A percentile compares a stretch with the other conserved stretches of the same genome.
Conservation (phyloP, 2,329 filamentous ascomycete species). For the Eutypella sp. region DNA sequence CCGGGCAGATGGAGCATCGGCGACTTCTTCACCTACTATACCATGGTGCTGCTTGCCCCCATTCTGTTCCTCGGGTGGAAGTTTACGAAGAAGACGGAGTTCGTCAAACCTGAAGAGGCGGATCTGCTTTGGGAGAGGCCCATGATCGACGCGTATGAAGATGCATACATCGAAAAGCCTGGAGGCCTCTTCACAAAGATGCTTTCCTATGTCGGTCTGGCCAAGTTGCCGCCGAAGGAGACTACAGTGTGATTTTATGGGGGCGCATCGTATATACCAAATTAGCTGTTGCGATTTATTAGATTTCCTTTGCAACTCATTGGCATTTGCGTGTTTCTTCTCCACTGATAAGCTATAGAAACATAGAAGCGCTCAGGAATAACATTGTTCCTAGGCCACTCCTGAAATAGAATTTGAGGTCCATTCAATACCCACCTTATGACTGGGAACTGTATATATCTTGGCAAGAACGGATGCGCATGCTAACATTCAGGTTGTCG, state of each 20-base stretch:
- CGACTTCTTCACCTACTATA: slow-evolving; percentile 39
- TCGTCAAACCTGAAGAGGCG: slow-evolving; percentile 45
- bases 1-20: slow-evolving; percentile 22
- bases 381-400: too few species aligned
- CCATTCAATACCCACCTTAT: too few species aligned
- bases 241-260: background rate
- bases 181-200: background rate
- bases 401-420: too few species aligned
- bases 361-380: background rate
- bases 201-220: too few species aligned
- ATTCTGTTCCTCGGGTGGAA: slow-evolving; percentile 57
- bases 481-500: too few species aligned
- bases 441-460: too few species aligned
- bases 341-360: background rate
- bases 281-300: background rate
- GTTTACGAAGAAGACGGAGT: slow-evolving; percentile 51
- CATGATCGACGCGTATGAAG: slow-evolving; percentile 46
- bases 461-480: too few species aligned
- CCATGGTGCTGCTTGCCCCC: slow-evolving; percentile 38
- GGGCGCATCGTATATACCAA: background rate
- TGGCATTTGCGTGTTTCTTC: background rate
- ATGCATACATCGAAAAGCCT: slow-evolving; percentile 8
- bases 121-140: slow-evolving; percentile 54
- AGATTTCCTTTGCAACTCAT: background rate
- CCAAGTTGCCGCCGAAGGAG: background rate